Evolutionary conservation across 352 stramenopile species (phyloP), one percentile per base, ranked within the genome.

Genomic region (Globisporangium acanthophoron): DNA sequence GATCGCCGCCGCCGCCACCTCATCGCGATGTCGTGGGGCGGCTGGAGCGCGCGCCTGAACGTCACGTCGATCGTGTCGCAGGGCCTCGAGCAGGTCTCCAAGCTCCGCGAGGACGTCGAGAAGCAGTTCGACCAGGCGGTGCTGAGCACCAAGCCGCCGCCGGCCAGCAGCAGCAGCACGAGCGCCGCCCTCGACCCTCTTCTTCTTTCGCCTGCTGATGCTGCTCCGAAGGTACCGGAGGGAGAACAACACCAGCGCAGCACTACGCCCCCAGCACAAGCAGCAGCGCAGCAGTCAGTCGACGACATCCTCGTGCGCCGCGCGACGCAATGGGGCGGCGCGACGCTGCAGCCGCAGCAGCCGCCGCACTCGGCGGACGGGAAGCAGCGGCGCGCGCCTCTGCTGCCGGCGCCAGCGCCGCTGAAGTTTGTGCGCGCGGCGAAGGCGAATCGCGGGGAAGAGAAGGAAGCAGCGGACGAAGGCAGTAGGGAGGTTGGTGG

Each of bases 61-160:
- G 76, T 94, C 47, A 80, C 83, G 62, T 89, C 78, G 37, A 87
- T 94, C 67, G 85, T 94, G 37, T 88, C 80, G 18, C 85, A 92
- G 61, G 85, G 85, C 15, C 66, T 94, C 35, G 85, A 94, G 61
- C 85, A 94, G 62, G 85, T 94, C 54, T 77, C 67, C 44, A 90
- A 73, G 74, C 70, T 94, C 56, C 83, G 83, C 21, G 85, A 94
- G 64, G 85, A 94, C 60, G 85, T 94, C 52, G 85, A 94, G 66
- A 94, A 94, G 66, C 85, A 90, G 57, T 94, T 94, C 56, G 85
- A 94, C 50, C 78, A 94, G 59, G 80, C 83, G 40, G 80, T 94
- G 40, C 69, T 78, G 20, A 67, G 71, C 47, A 29, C 55, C 47
- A 63, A 60, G 5, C 66, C 62, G 27, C 47, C 53, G 35, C 29